Percentiles rank a stretch among this genome's conserved stretches.
Evolutionary conservation across 192 early-diverging fungal genomes (phyloP).

Genomic region (Coemansia sp.): DNA sequence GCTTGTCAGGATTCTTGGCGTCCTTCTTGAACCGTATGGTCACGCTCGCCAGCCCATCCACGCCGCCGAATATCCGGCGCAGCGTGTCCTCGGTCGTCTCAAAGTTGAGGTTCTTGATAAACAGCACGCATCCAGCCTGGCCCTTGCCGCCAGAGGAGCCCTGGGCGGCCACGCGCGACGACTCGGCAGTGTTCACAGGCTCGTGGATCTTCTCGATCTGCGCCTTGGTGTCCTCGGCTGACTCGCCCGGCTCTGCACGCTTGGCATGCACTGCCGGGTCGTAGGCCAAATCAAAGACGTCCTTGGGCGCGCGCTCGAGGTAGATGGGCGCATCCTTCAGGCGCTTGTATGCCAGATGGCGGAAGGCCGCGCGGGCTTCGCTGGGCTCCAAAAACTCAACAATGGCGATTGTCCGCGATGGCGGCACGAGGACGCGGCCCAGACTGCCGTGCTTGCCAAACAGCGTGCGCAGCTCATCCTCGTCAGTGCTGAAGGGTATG

Average conservation of each 20-base stretch:
- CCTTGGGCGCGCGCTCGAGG: constrained; percentile 89
- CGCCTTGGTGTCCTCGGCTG: constrained; percentile 36
- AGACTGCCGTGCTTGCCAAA: constrained; percentile 90
- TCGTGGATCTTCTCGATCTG: constrained; percentile 50
- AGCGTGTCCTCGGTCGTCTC: constrained; percentile 80
- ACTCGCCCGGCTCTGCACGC: constrained; percentile 30
- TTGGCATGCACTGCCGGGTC: constrained; percentile 42
- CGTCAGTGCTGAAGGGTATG: constrained; percentile 77
- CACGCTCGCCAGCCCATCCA: constrained; percentile 81
- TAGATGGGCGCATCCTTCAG: constrained; percentile 91
- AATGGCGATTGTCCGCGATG: constrained; percentile 89
- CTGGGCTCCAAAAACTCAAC: constrained; percentile 89
- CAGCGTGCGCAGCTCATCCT: constrained; percentile 75
- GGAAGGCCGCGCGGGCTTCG: constrained; percentile 89
- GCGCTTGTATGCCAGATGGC: constrained; percentile 84
- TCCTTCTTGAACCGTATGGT: constrained; percentile 83
- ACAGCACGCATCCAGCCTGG: constrained; percentile 73
- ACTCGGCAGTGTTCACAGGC: constrained; percentile 35
- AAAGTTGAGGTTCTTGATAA: constrained; percentile 97
- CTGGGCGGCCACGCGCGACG: no score
- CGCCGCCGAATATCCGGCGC: constrained; percentile 64
- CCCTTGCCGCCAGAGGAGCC: no score
- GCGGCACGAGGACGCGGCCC: constrained; percentile 88
- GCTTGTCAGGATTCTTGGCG: constrained; percentile 73
- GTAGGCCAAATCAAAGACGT: constrained; percentile 66